Evolutionary conservation across 257 asterid genomes (phyloP).

Genomic region (Salvia rosmarinus): DNA sequence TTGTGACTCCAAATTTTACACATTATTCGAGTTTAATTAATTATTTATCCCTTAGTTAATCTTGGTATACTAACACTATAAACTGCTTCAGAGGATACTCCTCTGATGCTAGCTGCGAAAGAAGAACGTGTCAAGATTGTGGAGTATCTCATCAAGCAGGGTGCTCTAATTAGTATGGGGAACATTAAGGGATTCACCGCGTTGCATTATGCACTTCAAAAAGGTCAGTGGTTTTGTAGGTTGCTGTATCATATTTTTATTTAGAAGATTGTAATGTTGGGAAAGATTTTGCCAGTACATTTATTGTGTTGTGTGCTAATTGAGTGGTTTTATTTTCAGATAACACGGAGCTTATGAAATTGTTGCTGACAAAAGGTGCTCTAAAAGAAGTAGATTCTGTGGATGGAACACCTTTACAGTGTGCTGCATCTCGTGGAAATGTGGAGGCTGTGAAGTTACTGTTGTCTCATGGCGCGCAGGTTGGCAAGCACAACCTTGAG

Average conservation of each 20-base stretch:
- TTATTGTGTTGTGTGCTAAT: neutral
- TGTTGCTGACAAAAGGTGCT: constrained; percentile 30
- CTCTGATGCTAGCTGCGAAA: constrained; percentile 25
- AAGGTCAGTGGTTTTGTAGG: constrained; percentile 17
- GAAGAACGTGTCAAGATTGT: constrained; percentile 1
- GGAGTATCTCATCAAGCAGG: constrained; percentile 28
- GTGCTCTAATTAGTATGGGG: constrained; percentile 7
- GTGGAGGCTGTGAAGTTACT: constrained; percentile 32
- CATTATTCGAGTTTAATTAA: neutral
- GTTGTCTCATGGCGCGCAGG: constrained; percentile 31
- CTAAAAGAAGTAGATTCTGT: constrained; percentile 29
- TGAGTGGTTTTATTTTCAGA: constrained; percentile 19
- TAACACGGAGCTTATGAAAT: constrained; percentile 33
- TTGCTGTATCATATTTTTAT: neutral
- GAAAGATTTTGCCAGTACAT: neutral
- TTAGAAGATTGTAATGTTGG: neutral
- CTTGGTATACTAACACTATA: neutral
- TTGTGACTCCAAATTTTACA: neutral
- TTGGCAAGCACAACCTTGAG: constrained; percentile 9
- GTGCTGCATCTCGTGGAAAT: constrained; percentile 32
- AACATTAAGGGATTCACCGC: constrained; percentile 31
- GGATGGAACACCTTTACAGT: constrained; percentile 36
- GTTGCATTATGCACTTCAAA: constrained; percentile 29
- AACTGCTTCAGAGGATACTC: constrained; percentile 30
- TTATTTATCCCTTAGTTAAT: neutral